These are phyloP conservation scores for Daldinia bambusicola DNA, from an alignment of 495 filamentous ascomycete species.

Conservation along the genomic window DNA sequence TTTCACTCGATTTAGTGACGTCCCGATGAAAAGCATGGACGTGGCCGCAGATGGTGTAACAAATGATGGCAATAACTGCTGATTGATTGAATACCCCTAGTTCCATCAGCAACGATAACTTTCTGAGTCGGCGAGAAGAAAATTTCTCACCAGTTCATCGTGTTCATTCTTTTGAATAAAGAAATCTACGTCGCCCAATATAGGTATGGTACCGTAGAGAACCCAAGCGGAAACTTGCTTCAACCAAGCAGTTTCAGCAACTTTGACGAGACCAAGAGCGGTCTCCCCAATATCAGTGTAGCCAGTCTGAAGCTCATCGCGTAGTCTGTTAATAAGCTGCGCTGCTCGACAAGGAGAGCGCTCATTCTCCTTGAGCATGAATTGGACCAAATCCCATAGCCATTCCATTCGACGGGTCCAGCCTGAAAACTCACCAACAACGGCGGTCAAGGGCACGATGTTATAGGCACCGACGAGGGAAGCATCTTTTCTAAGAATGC, in stretches of 20 bases:
- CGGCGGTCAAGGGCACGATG: slow-evolving; percentile 87
- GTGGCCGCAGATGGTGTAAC: slow-evolving; percentile 77
- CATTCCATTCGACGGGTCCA: slow-evolving; percentile 89
- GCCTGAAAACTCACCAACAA: slow-evolving; percentile 82
- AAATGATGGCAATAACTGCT: slow-evolving; percentile 75
- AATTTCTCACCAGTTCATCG: slow-evolving; percentile 51
- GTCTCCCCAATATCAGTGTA: slow-evolving; percentile 85
- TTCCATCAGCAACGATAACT: slow-evolving; percentile 13
- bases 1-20: slow-evolving; percentile 83
- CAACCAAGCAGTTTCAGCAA: slow-evolving; percentile 91
- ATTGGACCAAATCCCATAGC: slow-evolving; percentile 76
- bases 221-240: slow-evolving; percentile 90
- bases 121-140: background rate
- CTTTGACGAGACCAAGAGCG: slow-evolving; percentile 71
- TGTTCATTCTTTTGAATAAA: slow-evolving; percentile 67
- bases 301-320: slow-evolving; percentile 82
- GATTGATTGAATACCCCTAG: slow-evolving; percentile 65
- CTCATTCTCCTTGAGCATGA: slow-evolving; percentile 60
- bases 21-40: slow-evolving; percentile 91
- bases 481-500: slow-evolving; percentile 75
- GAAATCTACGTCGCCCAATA: slow-evolving; percentile 80
- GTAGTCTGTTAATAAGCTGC: slow-evolving; percentile 77
- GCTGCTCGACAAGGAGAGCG: slow-evolving; percentile 61
- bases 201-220: slow-evolving; percentile 83
- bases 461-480: slow-evolving; percentile 86